Evolutionary conservation across 2,329 filamentous ascomycete species (phyloP).

Genomic region (Aspergillus ustus): DNA sequence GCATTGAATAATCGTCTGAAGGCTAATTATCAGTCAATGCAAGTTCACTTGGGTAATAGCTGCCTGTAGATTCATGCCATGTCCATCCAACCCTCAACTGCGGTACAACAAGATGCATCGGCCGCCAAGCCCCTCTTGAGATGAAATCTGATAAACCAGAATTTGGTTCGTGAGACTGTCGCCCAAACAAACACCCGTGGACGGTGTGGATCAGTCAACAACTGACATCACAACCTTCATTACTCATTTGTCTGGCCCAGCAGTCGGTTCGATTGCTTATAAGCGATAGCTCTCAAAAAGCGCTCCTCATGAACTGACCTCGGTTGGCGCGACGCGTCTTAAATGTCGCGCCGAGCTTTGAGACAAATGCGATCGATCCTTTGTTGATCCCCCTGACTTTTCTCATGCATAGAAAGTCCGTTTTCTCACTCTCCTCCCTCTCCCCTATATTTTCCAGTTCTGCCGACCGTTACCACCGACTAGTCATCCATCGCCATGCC

Average conservation of each 20-base stretch:
- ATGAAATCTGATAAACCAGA: neutral
- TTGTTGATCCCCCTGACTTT: neutral
- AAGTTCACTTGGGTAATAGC: neutral
- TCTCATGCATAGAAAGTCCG: neutral
- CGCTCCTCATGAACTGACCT: neutral
- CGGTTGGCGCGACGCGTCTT: neutral
- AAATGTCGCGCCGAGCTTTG: neutral
- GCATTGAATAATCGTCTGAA: conserved; percentile 13
- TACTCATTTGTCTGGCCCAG: neutral
- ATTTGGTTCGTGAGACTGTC: neutral
- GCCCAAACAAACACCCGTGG: neutral
- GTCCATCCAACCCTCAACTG: too few relatives aligned
- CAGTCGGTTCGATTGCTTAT: neutral
- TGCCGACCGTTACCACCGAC: neutral
- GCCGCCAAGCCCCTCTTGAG: neutral
- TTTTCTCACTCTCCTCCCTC: neutral
- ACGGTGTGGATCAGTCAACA: neutral
- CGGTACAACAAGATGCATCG: neutral
- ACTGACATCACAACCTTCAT: neutral
- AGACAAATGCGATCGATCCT: neutral
- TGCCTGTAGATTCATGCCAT: neutral
- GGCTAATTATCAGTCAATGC: neutral
- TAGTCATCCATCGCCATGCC: neutral
- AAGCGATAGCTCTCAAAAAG: too few relatives aligned
- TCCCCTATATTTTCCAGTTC: neutral